Percentiles rank a stretch among this genome's conserved stretches.
These are phyloP conservation scores for Vachellia collinsii DNA, from an alignment of 306 rosid genomes.

Conservation along the genomic window DNA sequence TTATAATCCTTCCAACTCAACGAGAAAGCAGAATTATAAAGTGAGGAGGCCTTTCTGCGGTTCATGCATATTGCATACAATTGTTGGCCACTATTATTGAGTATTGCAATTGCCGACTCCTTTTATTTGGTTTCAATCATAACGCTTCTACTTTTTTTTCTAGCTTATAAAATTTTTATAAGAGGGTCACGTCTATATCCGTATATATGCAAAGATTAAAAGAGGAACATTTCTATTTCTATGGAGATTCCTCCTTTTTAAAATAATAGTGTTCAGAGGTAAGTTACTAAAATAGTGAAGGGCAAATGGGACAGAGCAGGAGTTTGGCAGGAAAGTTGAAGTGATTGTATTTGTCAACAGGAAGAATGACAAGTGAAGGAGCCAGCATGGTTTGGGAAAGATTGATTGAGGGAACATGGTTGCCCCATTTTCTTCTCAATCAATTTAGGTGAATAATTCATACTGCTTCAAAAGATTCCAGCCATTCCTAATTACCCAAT, in stretches of 20 bases:
- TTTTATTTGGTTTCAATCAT: neutral
- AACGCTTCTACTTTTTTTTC: neutral
- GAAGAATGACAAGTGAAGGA: conserved; percentile 46
- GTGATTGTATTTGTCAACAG: conserved; percentile 36
- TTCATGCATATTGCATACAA: conserved; percentile 2
- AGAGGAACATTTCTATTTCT: neutral
- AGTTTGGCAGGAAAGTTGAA: conserved; percentile 34
- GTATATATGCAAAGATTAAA: neutral
- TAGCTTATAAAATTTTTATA: neutral
- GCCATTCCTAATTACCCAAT: conserved; percentile 38
- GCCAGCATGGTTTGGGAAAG: conserved; percentile 35
- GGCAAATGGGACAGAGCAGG: conserved; percentile 25
- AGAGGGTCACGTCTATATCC: neutral
- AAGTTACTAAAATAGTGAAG: neutral
- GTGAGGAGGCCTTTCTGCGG: neutral
- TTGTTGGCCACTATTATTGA: neutral
- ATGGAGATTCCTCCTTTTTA: neutral
- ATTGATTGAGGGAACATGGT: conserved; percentile 49
- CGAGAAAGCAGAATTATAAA: neutral
- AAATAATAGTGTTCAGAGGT: neutral
- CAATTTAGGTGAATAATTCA: conserved; percentile 30
- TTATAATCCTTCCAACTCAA: neutral
- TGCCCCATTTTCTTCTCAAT: conserved; percentile 44
- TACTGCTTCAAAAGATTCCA: conserved; percentile 32
- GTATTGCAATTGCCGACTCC: neutral